Evolutionary conservation across 2,329 filamentous ascomycete species (phyloP), one percentile per base, ranked within the genome.

Genomic region (Sclerotinia sclerotiorum): DNA sequence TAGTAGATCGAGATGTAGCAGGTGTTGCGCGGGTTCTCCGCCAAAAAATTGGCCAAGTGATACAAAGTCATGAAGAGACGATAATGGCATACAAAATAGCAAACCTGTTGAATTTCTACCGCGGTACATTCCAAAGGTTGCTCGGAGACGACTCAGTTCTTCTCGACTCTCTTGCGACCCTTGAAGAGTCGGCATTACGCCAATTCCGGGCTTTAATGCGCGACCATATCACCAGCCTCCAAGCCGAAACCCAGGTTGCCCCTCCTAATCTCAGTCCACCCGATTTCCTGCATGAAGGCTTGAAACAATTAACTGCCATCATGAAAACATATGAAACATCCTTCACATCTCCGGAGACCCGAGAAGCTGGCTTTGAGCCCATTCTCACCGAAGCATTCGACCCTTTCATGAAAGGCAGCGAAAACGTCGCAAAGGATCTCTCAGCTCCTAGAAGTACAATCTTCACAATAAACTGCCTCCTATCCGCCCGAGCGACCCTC

Each of bases 281-380:
- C 0, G 85, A 90, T 21, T 97, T 97, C 79, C 81, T 98, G 0
- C 82, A 88, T 49, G 91, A 96, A 68, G 90, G 93, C 7, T 82
- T 99, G 1, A 89, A 93, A 72, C 90, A 91, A 73, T 82, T 99
- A 11, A 86, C 84, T 48, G 84, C 87, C 7, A 89, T 98, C 63
- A 91, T 97, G 83, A 91, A 90, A 77, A 95, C 91, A 27, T 94
- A 94, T 76, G 93, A 97, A 73, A 90, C 91, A 1, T 97, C 94
- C 0, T 82, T 95, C 32, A 86, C 89, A 2, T 80, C 85, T 3
- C 79, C 82, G 1, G 80, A 84, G 11, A 83, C 87, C 69, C 83
- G 85, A 63, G 88, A 90, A 70, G 84, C 86, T 51, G 88, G 88
- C 49, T 97, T 97, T 74, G 85, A 91, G 58, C 85, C 88, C 7